Base-by-base conservation (phyloP, 176 grass and related monocot species). In the Rhipidocladum racemiflorum region DNA sequence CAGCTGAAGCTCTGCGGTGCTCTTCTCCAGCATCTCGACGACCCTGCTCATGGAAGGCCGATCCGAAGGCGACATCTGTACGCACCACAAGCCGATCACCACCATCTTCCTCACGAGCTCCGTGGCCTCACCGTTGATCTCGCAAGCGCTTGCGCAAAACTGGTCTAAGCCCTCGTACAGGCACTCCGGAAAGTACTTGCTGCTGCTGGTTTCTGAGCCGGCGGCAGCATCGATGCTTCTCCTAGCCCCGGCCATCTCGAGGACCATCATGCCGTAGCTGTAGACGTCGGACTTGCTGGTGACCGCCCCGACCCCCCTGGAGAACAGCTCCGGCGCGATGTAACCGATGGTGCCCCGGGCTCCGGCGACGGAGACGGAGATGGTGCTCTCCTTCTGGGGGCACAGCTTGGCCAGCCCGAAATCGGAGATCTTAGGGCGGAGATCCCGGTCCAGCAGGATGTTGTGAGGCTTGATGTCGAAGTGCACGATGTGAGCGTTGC, bases 381-480 rank as follows among this genome's bases (percentile, higher is more conserved):
- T 85, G 20, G 64, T 74, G 60, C 88, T 93, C 30, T 87, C 85
- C 43, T 71, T 89, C 29, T 63, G 77, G 5, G 48, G 16, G 48
- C 82, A 82, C 21, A 93, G 21, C 73, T 93, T 93, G 43, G 88
- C 81, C 1, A 93, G 77, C 38, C 91, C 91, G 4, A 93, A 93
- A 40, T 93, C 88, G 0, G 91, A 85, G 56, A 93, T 93, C 65
- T 88, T 88, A 0, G 85, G 88, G 11, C 45, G 23, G 14, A 93
- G 77, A 1, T 65, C 18, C 1, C 18, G 48, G 45, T 93, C 87
- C 18, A 92, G 72, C 1, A 92, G 87, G 64, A 92, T 84, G 42
- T 92, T 92, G 21, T 92, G 91, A 2, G 88, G 88, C 65, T 90
- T 93, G 77, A 90, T 90, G 46, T 86, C 90, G 2, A 93, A 93